phyloP scores from a whole-genome alignment of 2,329 filamentous ascomycete species.

The Elsinoe necatrix region DNA sequence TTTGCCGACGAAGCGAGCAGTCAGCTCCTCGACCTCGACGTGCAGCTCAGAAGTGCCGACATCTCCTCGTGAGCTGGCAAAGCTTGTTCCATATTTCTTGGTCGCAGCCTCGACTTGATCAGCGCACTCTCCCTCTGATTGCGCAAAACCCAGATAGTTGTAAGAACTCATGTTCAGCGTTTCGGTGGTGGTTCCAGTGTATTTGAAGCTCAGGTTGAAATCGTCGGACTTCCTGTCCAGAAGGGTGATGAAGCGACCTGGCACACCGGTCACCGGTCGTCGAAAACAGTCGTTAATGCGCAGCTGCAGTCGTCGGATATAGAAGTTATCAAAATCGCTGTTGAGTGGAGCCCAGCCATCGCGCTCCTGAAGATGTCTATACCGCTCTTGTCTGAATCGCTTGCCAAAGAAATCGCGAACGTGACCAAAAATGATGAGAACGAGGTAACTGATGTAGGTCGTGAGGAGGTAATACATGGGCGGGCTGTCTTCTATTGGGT shows the following conservation, averaged over 20 bases:
- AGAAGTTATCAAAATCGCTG: constrained; percentile 98
- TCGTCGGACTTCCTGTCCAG: constrained; percentile 86
- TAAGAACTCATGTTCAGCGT: constrained; percentile 99
- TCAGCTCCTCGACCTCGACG: constrained; percentile 77
- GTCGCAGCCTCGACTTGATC: constrained; percentile 83
- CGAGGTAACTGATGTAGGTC: constrained; percentile 95
- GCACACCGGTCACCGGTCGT: constrained; percentile 83
- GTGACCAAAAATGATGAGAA: constrained; percentile 91
- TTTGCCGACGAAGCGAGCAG: constrained; percentile 90
- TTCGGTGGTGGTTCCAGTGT: constrained; percentile 84
- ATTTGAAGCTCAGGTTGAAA: constrained; percentile 81
- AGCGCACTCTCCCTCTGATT: constrained; percentile 93
- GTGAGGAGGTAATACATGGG: constrained; percentile 95
- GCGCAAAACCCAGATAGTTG: constrained; percentile 97
- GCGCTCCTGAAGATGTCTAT: constrained; percentile 69
- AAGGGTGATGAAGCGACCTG: constrained; percentile 85
- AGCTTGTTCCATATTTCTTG: constrained; percentile 74
- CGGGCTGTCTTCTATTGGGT: constrained; percentile 87
- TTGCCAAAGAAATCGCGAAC: constrained; percentile 97
- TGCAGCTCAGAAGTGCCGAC: constrained; percentile 80
- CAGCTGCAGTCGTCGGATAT: constrained; percentile 83
- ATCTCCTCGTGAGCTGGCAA: constrained; percentile 74
- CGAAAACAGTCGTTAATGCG: constrained; percentile 96
- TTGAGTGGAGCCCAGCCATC: constrained; percentile 94
- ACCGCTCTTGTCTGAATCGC: constrained; percentile 79